Conservation (phyloP, 768 basidiomycete genomes). For the Rhodotorula babjevae region DNA sequence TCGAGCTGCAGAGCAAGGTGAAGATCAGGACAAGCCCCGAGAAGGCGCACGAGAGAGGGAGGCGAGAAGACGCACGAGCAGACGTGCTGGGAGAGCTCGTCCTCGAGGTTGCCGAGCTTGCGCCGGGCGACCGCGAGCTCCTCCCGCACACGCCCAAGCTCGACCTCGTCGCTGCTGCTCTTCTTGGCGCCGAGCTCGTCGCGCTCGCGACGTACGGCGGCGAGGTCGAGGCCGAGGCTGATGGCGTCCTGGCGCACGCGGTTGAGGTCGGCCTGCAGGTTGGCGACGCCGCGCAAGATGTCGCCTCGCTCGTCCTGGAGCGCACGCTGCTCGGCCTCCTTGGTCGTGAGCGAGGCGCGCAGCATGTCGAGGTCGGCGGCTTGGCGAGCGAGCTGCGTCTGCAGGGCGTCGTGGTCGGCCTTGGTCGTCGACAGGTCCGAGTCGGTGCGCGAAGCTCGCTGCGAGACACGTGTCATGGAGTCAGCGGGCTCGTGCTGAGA, state of each 20-base stretch:
- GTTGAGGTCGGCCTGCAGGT: constrained; percentile 66
- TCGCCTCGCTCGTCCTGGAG: constrained; percentile 64
- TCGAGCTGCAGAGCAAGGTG: constrained; percentile 48
- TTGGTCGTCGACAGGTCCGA: constrained; percentile 61
- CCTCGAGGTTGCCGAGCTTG: constrained; percentile 45
- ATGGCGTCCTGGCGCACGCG: constrained; percentile 73
- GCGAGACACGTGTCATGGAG: too few relatives aligned
- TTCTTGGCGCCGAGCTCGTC: constrained; percentile 45
- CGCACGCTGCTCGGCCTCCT: constrained; percentile 57
- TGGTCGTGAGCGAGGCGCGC: constrained; percentile 10
- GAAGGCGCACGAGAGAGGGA: neutral
- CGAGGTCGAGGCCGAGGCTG: constrained; percentile 71
- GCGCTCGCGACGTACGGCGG: constrained; percentile 62
- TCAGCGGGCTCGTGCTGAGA: too few relatives aligned
- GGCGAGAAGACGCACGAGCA: constrained; percentile 56
- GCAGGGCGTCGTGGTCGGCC: constrained; percentile 64
- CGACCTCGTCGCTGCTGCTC: constrained; percentile 50
- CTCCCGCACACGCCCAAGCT: constrained; percentile 56
- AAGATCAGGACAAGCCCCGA: constrained; percentile 14
- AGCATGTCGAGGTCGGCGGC: constrained; percentile 71
- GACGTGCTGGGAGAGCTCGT: constrained; percentile 57
- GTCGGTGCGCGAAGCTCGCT: constrained; percentile 63
- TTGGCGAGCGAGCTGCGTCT: constrained; percentile 68
- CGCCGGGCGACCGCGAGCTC: constrained; percentile 58
- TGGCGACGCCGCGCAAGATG: constrained; percentile 62